These are phyloP conservation scores for Crucibulum parvulum DNA, from an alignment of 1,284 basidiomycete genomes.

Conservation along the genomic window DNA sequence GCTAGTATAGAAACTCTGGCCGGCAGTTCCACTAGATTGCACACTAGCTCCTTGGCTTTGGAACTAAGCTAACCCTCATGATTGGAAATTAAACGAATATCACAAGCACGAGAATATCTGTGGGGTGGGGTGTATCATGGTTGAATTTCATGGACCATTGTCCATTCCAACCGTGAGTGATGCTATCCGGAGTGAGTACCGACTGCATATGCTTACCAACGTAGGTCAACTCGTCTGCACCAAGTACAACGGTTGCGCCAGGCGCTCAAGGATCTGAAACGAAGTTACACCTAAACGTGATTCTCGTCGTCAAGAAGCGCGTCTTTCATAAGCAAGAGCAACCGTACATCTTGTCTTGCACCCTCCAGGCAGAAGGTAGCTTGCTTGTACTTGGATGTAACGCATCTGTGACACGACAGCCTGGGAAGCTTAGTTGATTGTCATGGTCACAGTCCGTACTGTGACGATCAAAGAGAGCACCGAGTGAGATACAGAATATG, in stretches of 20 bases:
- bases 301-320: background rate
- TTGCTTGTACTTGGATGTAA: constrained; percentile 72
- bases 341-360: constrained; percentile 64
- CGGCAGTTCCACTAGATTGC: constrained; percentile 52
- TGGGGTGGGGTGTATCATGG: constrained; percentile 72
- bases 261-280: constrained; percentile 74
- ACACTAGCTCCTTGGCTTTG: constrained; percentile 73
- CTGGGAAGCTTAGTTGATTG: constrained; percentile 36
- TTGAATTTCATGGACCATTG: constrained; percentile 48
- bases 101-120: constrained; percentile 44
- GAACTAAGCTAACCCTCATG: constrained; percentile 70
- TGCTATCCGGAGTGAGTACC: background rate
- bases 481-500: constrained; percentile 26
- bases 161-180: background rate
- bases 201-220: constrained; percentile 44
- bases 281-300: constrained; percentile 71
- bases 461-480: constrained; percentile 82
- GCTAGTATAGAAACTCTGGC: constrained; percentile 85
- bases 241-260: constrained; percentile 71
- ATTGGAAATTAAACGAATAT: background rate
- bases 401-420: constrained; percentile 64
- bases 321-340: background rate
- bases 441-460: background rate
- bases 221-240: constrained; percentile 75
- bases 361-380: constrained; percentile 70